A percentile compares a stretch with the other conserved stretches of the same genome.
Evolutionary conservation across 176 grass and related monocot genomes (phyloP).

Genomic region (Carex kokanica): DNA sequence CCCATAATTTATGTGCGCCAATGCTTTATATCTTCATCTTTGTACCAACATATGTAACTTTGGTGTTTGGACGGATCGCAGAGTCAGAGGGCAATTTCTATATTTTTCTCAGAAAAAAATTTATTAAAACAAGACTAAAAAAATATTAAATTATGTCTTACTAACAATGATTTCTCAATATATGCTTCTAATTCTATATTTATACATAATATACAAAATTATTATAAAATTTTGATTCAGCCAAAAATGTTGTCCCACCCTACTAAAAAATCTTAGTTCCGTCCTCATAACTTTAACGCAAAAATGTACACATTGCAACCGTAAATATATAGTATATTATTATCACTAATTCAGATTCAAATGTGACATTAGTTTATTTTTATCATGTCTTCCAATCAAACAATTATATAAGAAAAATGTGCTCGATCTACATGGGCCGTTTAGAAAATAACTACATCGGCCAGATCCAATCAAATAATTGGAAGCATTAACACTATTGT

Average conservation of each 20-base stretch:
- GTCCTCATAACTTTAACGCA: neutral
- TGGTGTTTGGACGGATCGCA: too few relatives aligned
- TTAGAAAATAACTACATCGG: neutral
- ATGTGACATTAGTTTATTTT: too few relatives aligned
- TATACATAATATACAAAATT: too few relatives aligned
- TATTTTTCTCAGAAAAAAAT: too few relatives aligned
- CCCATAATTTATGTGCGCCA: neutral
- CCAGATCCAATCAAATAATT: neutral
- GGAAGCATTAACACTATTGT: neutral
- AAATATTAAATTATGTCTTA: too few relatives aligned
- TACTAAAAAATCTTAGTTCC: too few relatives aligned
- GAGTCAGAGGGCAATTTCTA: too few relatives aligned
- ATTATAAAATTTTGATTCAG: too few relatives aligned
- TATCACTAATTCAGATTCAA: neutral
- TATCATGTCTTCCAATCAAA: neutral
- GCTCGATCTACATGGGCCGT: neutral
- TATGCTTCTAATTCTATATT: too few relatives aligned
- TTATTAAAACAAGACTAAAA: too few relatives aligned
- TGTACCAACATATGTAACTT: neutral
- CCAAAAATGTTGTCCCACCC: too few relatives aligned
- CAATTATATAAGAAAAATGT: neutral
- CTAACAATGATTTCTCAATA: too few relatives aligned
- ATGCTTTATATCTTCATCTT: neutral
- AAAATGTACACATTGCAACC: neutral
- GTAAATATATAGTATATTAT: neutral